Base-by-base conservation (phyloP, 495 filamentous ascomycete genomes). In the Aspergillus incahuasiensis region DNA sequence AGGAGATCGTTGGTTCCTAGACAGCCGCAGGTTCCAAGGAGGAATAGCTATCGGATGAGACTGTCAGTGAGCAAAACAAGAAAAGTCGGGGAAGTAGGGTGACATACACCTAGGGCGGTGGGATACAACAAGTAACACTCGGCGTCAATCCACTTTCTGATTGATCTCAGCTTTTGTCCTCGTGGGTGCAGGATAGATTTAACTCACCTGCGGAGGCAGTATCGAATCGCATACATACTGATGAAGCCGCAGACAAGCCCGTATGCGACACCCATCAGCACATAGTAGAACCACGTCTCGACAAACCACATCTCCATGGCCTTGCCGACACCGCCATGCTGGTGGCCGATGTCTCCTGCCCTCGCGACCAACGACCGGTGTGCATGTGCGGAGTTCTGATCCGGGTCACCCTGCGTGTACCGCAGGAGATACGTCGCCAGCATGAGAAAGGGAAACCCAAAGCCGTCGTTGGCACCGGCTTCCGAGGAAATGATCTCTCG, bases 361-460 rank as follows among this genome's bases (percentile, higher is more conserved):
- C 32, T 9, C 32, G 32, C 32, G 28, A 30, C 28, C n/a, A n/a
- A n/a, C n/a, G n/a, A n/a, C n/a, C n/a, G n/a, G 9, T 30, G 28
- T 5, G 28, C 28, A 30, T 30, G 28, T 5, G 28, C 28, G 5
- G 28, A 9, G 28, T 30, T 9, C 28, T 30, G 28, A 30, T 30
- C 28, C 28, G 28, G 28, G 9, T 30, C n/a, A 11, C 53, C 53
- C n/a, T 55, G 43, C 22, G 53, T 47, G 48, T 55, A 47, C 32
- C 53, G 53, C 44, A 55, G 42, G 0, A 55, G 21, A 28, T 55
- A 55, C 2, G 53, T 55, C 4, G 53, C 53, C 21, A 55, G 44
- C 53, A 55, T 55, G 6, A 55, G n/a, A 48, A 55, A 55, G 0
- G 53, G 53, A n/a, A 55, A 55, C 13, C 53, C 53, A 11, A 55